These are phyloP conservation scores for Chaetomium fimeti DNA, from an alignment of 495 filamentous ascomycete genomes.

Conservation along the genomic window DNA sequence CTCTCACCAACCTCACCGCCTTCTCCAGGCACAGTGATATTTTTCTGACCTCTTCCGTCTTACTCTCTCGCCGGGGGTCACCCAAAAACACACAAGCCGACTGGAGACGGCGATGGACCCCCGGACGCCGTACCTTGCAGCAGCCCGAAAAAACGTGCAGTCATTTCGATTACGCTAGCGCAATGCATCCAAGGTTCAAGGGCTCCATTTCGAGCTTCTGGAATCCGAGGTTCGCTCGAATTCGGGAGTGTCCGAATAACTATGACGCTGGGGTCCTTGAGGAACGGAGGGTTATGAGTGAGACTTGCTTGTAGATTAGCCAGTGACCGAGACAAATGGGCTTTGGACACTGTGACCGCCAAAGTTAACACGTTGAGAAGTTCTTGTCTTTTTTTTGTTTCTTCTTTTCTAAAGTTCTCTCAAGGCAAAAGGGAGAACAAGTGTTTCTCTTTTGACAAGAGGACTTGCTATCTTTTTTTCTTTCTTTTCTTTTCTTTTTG, in stretches of 20 bases:
- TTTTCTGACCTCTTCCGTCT: background rate
- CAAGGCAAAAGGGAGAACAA: no score
- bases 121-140: background rate
- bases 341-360: no score
- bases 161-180: conserved; percentile 12
- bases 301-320: no score
- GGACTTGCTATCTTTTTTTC: no score
- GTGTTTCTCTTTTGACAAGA: no score
- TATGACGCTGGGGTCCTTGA: background rate
- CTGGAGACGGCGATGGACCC: conserved; percentile 1
- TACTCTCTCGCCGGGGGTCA: background rate
- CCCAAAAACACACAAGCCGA: background rate
- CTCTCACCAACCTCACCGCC: conserved; percentile 1
- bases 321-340: no score
- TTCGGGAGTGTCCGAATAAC: background rate
- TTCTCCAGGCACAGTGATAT: background rate
- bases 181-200: background rate
- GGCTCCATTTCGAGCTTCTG: conserved; percentile 5
- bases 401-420: no score
- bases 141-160: background rate
- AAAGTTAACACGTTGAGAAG: no score
- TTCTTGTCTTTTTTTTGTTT: no score
- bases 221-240: background rate
- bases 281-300: no score
- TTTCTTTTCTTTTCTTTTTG: no score